Percentiles rank a stretch among this genome's conserved stretches.
Conservation (phyloP, 345 rosid genomes). For the Bruguiera parviflora region DNA sequence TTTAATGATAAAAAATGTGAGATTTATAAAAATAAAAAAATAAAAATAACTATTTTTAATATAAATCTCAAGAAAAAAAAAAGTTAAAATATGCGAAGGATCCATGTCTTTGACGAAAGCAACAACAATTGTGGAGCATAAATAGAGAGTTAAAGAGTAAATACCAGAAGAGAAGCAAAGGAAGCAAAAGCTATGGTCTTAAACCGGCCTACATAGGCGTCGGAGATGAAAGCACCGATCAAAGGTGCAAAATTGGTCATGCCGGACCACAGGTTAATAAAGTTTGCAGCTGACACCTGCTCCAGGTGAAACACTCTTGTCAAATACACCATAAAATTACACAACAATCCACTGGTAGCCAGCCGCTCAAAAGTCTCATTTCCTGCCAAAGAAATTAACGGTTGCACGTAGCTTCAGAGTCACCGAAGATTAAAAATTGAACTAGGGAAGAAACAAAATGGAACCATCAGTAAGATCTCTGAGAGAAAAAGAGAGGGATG, state of each 20-base stretch:
- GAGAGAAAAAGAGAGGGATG: background rate
- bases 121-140: no score
- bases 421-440: background rate
- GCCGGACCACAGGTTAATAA: constrained; percentile 37
- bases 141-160: no score
- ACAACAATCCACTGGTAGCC: constrained; percentile 36
- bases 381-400: constrained; percentile 19
- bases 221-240: constrained; percentile 33
- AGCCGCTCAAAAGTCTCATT: constrained; percentile 53
- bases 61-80: no score
- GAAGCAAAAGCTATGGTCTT: constrained; percentile 27
- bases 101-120: no score
- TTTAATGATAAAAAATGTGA: no score
- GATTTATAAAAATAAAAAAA: no score
- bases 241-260: constrained; percentile 36
- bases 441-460: background rate
- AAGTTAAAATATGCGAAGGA: no score
- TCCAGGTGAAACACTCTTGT: constrained; percentile 26
- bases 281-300: constrained; percentile 37
- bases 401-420: no score
- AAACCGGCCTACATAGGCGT: constrained; percentile 26
- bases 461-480: no score
- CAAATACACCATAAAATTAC: constrained; percentile 40
- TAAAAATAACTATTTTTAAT: no score
- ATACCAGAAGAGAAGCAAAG: constrained; percentile 47